A percentile compares a stretch with the other conserved stretches of the same genome.
These are phyloP conservation scores for Mycena vulgaris DNA, from an alignment of 768 basidiomycete genomes.

Conservation along the genomic window DNA sequence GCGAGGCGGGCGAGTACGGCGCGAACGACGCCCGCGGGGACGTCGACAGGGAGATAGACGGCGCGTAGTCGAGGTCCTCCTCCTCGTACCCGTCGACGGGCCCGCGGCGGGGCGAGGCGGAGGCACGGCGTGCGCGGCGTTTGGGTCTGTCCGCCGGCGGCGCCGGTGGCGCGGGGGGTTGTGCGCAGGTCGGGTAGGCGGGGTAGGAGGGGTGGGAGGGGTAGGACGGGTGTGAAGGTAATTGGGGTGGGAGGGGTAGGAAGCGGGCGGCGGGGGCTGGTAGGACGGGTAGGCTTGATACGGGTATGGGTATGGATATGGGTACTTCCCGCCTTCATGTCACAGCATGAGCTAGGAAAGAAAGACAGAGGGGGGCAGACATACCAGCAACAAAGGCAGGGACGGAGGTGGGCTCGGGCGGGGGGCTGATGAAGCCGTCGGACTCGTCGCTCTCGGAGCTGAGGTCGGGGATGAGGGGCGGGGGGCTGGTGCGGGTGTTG, in stretches of 20 bases:
- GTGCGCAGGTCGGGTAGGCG: not conserved
- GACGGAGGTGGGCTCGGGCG: conserved; percentile 44
- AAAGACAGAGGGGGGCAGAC: not conserved
- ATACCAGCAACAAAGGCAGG: not conserved
- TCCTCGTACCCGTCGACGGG: conserved; percentile 36
- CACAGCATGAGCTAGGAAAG: not conserved
- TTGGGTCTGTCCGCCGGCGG: conserved; percentile 1
- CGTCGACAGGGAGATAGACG: no score
- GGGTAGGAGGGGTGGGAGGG: not conserved
- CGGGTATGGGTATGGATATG: not conserved
- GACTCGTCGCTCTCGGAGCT: conserved; percentile 78
- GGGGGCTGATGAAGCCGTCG: conserved; percentile 64
- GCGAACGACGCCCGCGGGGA: no score
- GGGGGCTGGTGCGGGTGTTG: conserved; percentile 40
- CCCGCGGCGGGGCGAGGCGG: not conserved
- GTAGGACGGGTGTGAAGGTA: not conserved
- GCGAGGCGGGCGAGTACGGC: not conserved
- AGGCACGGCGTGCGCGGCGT: conserved; percentile 11
- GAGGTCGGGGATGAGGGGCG: conserved; percentile 73
- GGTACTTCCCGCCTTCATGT: not conserved
- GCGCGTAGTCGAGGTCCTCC: conserved; percentile 21
- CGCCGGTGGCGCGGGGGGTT: not conserved
- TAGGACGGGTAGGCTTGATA: conserved; percentile 12
- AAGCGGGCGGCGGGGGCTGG: not conserved
- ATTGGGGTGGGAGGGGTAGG: not conserved